These are phyloP conservation scores for Tricholoma saponaceum DNA, from an alignment of 768 basidiomycete genomes.

Conservation along the genomic window DNA sequence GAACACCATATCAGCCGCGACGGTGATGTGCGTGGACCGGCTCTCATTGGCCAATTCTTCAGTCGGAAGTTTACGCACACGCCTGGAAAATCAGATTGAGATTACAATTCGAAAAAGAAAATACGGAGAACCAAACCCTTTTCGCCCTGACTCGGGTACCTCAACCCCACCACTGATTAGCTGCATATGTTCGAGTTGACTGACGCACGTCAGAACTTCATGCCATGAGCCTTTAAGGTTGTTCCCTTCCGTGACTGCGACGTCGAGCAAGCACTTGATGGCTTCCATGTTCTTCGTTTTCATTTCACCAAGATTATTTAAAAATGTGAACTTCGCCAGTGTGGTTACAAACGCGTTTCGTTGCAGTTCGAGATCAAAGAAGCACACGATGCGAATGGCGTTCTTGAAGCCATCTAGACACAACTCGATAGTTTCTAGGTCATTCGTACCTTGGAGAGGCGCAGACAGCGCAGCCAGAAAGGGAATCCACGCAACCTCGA, in stretches of 20 bases:
- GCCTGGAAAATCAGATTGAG: conserved; percentile 25
- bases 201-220: conserved; percentile 94
- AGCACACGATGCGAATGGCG: conserved; percentile 95
- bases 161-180: conserved; percentile 91
- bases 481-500: conserved; percentile 99
- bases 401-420: conserved; percentile 95
- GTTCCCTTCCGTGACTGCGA: conserved; percentile 96
- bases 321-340: conserved; percentile 92
- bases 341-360: conserved; percentile 99
- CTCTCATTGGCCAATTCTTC: conserved; percentile 97
- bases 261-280: conserved; percentile 90
- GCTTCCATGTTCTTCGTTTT: conserved; percentile 99
- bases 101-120: conserved; percentile 6
- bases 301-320: conserved; percentile 98
- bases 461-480: conserved; percentile 94
- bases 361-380: conserved; percentile 95
- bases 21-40: conserved; percentile 95
- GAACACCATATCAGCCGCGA: conserved; percentile 99
- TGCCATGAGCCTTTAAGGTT: conserved; percentile 95
- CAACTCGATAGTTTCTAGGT: conserved; percentile 85
- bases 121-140: conserved; percentile 54
- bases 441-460: conserved; percentile 93
- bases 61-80: conserved; percentile 62
- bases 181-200: conserved; percentile 98
- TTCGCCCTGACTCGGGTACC: conserved; percentile 69